Conservation (phyloP, 2,329 filamentous ascomycete genomes). For the Trichoderma brevicompactum region DNA sequence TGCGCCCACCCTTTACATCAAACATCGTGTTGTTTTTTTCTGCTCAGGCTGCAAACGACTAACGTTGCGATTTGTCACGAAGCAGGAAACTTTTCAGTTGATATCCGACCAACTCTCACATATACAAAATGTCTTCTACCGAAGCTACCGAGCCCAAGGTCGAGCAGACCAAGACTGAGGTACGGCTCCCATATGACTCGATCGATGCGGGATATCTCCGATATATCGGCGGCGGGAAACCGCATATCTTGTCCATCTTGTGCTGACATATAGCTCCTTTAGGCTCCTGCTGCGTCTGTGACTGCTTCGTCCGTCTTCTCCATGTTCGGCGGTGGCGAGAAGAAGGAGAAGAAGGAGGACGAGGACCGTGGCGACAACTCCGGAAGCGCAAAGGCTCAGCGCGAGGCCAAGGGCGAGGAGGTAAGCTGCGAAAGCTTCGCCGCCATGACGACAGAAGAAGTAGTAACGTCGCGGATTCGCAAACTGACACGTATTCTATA, state of each 20-base stretch:
- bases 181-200: conserved; percentile 2
- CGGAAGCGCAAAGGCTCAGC: conserved; percentile 82
- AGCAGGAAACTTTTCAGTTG: conserved; percentile 6
- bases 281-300: conserved; percentile 43
- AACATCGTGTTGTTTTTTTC: background rate
- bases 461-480: background rate
- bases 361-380: conserved; percentile 85
- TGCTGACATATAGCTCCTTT: conserved; percentile 10
- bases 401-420: conserved; percentile 60
- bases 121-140: conserved; percentile 52
- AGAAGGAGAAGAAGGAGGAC: conserved; percentile 92
- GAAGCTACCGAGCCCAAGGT: conserved; percentile 61
- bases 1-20: background rate
- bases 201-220: conserved; percentile 2
- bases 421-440: conserved; percentile 45
- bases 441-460: too few relatives aligned
- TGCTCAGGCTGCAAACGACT: conserved; percentile 12
- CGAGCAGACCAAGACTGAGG: conserved; percentile 46
- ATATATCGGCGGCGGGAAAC: background rate
- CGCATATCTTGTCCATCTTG: background rate
- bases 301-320: conserved; percentile 79
- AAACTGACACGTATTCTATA: conserved; percentile 42
- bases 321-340: conserved; percentile 97
- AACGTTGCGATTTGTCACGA: conserved; percentile 15
- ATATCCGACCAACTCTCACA: conserved; percentile 29